Evolutionary conservation across 75 land plant genomes (phyloP), one percentile per base, ranked within the genome.

Genomic region (Pseudotsuga menziesii): DNA sequence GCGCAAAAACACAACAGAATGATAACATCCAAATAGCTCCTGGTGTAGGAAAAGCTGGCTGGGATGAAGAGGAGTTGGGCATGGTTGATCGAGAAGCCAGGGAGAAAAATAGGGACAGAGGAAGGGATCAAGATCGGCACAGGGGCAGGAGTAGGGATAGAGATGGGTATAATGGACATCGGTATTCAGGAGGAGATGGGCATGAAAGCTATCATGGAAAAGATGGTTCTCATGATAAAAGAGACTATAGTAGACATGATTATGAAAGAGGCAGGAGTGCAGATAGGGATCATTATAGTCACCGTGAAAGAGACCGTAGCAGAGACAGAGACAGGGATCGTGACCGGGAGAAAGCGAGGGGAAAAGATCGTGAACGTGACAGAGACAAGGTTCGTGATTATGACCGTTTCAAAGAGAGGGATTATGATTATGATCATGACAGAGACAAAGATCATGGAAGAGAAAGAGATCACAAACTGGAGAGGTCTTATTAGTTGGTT

Each of bases 1-100:
- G 99, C 20, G 83, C 85, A 8, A 96, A 94, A 84, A 76, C 88
- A 11, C 93, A 93, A 75, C 88, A 80, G 81, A 85, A 87, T 62
- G 91, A 89, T 60, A 75, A 78, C 63, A 81, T 64, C 2, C 80
- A 78, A 19, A 59, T 57, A 9, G 77, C 75, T 62, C 91, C 85
- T 22, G 91, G 86, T 70, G 81, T 86, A 74, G 99, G 99, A 5
- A 96, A 90, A 64, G 94, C 96, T 57, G 97, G 94, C 77, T 96
- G 99, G 99, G 94, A 90, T 57, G 92, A 86, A 32, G 98, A 92
- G 82, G 94, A 96, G 22, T 61, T 94, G 80, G 89, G 82, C 66
- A 76, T 73, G 7, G 35, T 36, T 22, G 88, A 84, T 2, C 73
- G 80, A 52, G 82, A 85, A 73, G 70, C 81, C 16, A 84, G 86